Evolutionary conservation across 2,329 filamentous ascomycete species (phyloP).

Genomic region (Botrytis hyacinthi): DNA sequence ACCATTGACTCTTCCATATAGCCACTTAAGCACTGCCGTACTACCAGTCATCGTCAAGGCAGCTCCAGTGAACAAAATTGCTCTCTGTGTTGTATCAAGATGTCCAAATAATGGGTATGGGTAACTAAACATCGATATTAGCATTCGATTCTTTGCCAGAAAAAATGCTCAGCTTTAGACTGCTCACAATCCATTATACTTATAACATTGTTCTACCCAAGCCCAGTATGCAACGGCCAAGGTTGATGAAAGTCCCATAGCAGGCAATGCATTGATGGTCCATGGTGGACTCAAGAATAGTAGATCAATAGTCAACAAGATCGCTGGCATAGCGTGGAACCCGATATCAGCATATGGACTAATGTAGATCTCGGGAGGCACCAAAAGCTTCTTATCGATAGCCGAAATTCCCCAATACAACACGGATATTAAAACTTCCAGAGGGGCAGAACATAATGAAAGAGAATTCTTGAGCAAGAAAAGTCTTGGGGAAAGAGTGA

Average conservation of each 20-base stretch:
- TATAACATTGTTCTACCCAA: constrained; percentile 73
- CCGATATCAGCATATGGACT: constrained; percentile 58
- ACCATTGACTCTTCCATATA: constrained; percentile 68
- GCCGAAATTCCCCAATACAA: constrained; percentile 70
- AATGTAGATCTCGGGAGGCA: constrained; percentile 55
- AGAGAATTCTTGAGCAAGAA: constrained; percentile 68
- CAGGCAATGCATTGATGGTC: constrained; percentile 60
- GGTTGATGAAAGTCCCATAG: constrained; percentile 55
- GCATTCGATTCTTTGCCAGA: not conserved
- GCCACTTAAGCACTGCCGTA: constrained; percentile 65
- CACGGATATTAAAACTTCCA: constrained; percentile 68
- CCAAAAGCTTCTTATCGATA: constrained; percentile 51
- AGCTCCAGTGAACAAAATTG: constrained; percentile 66
- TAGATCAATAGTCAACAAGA: constrained; percentile 63
- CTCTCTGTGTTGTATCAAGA: constrained; percentile 62
- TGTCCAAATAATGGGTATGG: constrained; percentile 82
- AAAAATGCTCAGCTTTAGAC: not conserved
- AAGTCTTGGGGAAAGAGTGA: constrained; percentile 55
- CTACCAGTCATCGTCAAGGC: constrained; percentile 70
- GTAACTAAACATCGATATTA: constrained; percentile 54
- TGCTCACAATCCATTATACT: constrained; percentile 61
- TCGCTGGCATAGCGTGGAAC: constrained; percentile 64
- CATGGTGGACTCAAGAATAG: constrained; percentile 71
- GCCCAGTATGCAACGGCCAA: constrained; percentile 70
- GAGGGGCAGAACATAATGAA: constrained; percentile 62